Base-by-base conservation (phyloP, 2,329 filamentous ascomycete genomes). In the Phaeomoniella chlamydospora region DNA sequence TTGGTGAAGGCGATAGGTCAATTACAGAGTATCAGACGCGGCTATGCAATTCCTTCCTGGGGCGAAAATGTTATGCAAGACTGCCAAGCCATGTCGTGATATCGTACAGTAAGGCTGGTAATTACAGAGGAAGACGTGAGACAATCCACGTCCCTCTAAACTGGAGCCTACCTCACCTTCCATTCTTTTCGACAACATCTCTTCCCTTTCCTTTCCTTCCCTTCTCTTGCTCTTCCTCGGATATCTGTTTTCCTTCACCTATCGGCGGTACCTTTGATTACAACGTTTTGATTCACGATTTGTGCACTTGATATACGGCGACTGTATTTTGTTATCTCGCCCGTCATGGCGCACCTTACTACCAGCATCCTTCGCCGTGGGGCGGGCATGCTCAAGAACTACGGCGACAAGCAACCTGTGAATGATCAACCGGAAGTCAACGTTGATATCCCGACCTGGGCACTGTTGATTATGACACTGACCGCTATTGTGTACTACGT, bases 61-160 rank as follows among this genome's bases (percentile, higher is more conserved):
- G n/a, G n/a, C n/a, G n/a, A n/a, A n/a, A n/a, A n/a, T n/a, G n/a
- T n/a, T n/a, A n/a, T n/a, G n/a, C n/a, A n/a, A n/a, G n/a, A n/a
- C n/a, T n/a, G n/a, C n/a, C n/a, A n/a, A n/a, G n/a, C n/a, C n/a
- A n/a, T n/a, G n/a, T n/a, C n/a, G n/a, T n/a, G n/a, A n/a, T n/a
- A n/a, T n/a, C n/a, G n/a, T n/a, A n/a, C n/a, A n/a, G n/a, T n/a
- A n/a, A n/a, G n/a, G n/a, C n/a, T n/a, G n/a, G n/a, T n/a, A n/a
- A n/a, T n/a, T n/a, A n/a, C n/a, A n/a, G n/a, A n/a, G n/a, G n/a
- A n/a, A n/a, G n/a, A n/a, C n/a, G n/a, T n/a, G n/a, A n/a, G n/a
- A n/a, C n/a, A n/a, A n/a, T n/a, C n/a, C n/a, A n/a, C n/a, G n/a
- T 69, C 69, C 33, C 65, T 70, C 26, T 59, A 66, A 43, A 65